A percentile compares a stretch with the other conserved stretches of the same genome.
These are phyloP conservation scores for Avena eriantha DNA, from an alignment of 176 grass and related monocot genomes.

Conservation along the genomic window DNA sequence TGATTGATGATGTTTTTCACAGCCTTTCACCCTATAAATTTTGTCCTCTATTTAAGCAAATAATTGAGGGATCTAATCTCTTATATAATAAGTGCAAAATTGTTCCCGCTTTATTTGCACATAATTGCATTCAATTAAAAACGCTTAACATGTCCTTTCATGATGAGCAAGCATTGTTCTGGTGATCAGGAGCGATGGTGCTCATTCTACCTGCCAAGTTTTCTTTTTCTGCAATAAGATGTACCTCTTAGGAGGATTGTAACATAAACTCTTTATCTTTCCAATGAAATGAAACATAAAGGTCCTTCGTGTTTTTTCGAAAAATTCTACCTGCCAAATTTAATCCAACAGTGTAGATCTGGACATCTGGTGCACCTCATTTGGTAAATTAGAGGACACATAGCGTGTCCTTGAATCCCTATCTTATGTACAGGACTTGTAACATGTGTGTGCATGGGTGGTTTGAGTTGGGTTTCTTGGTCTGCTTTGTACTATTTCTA, in stretches of 20 bases:
- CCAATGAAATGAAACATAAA: too few species aligned
- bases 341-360: neutral
- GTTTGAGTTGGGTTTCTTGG: neutral
- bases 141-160: neutral
- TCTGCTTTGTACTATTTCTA: neutral
- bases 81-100: neutral
- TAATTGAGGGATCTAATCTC: neutral
- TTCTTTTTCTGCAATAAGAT: too few species aligned
- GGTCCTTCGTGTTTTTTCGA: too few species aligned
- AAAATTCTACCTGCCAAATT: neutral
- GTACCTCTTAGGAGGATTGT: too few species aligned
- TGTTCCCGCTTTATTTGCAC: slow-evolving; percentile 1
- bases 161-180: neutral
- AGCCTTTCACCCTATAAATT: neutral
- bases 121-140: neutral
- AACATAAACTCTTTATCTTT: too few species aligned
- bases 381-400: neutral
- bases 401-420: neutral
- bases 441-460: neutral
- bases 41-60: neutral
- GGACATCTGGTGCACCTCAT: neutral
- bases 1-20: slow-evolving; percentile 1
- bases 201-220: neutral
- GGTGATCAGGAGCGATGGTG: neutral
- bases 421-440: neutral